A percentile compares a stretch with the other conserved stretches of the same genome.
phyloP scores from a whole-genome alignment of 2,329 filamentous ascomycete species.

The Aurifilum marmelostoma region DNA sequence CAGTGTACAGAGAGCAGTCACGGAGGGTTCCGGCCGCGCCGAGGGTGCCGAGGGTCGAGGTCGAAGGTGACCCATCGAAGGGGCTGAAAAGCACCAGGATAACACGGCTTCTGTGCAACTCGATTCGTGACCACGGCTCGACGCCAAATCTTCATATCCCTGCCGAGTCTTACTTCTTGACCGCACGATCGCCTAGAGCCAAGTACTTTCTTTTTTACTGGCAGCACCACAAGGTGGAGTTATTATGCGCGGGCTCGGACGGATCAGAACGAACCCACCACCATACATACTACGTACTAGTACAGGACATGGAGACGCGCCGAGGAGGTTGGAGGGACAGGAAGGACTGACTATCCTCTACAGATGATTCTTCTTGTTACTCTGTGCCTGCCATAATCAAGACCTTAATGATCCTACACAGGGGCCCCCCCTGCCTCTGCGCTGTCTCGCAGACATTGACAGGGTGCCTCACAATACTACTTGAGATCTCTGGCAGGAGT shows the following conservation, averaged over 20 bases:
- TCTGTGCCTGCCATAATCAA: background rate
- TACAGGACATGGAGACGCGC: background rate
- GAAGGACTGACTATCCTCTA: background rate
- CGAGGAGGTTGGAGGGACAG: background rate
- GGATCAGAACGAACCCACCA: background rate
- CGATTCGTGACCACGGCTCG: background rate
- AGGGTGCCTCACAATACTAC: background rate
- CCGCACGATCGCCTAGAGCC: background rate
- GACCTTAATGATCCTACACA: constrained; percentile 1
- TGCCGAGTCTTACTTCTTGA: background rate
- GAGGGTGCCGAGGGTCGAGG: background rate
- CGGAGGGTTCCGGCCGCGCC: background rate
- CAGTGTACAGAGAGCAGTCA: background rate
- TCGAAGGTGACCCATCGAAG: constrained; percentile 12
- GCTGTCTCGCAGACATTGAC: background rate
- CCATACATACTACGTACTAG: background rate
- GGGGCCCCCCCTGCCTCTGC: background rate
- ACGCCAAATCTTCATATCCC: background rate
- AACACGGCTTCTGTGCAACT: background rate
- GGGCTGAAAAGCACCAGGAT: background rate
- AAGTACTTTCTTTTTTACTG: background rate
- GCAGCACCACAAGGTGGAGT: background rate
- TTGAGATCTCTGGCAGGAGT: background rate
- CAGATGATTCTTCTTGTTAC: background rate
- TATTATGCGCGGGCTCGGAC: background rate